Base-by-base conservation (phyloP, 2,329 filamentous ascomycete species). In the Beauveria sp. region DNA sequence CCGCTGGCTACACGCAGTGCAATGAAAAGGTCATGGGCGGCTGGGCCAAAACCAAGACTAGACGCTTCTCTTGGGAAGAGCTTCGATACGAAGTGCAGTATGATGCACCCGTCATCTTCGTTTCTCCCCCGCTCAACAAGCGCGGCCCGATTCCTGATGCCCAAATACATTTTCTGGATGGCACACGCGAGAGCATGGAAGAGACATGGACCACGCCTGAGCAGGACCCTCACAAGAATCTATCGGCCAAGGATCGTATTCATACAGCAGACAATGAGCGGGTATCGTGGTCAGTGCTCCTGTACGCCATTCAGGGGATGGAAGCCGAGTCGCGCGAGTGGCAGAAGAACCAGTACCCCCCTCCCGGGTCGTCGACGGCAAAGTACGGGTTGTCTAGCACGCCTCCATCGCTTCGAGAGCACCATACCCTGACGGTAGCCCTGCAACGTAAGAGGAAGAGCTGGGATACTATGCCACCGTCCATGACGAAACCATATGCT, bases 221-320 rank as follows among this genome's bases (percentile, higher is more conserved):
- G 0, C 69, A 73, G 50, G 71, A 75, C 46, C 63, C 63, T 7
- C 65, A 67, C 47, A 62, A 69, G 10, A 69, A 69, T 14, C 65
- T 62, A 62, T 62, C 68, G 16, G 59, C 56, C 8, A 72, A 72
- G 64, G 65, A 74, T 63, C 67, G 71, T 55, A 73, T 84, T 0
- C 80, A 82, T 63, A 84, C 82, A 2, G 79, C 81, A 6, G 80
- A 84, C 64, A 82, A 83, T 59, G 82, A 84, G 66, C 70, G 76
- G n/a, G 79, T 79, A 3, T 82, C 81, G 1, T 84, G 82, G 82
- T 73, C 80, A 4, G 73, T 74, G 7, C 69, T 84, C 12, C 72
- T 84, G n/a, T 76, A 75, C 3, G 75, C 77, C 12, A 66, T 83
- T 0, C 81, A 84, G 59, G 67, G 68, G 18, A 80, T 83, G 75